phyloP scores from a whole-genome alignment of 2,329 filamentous ascomycete species.

The Fusarium succisae region DNA sequence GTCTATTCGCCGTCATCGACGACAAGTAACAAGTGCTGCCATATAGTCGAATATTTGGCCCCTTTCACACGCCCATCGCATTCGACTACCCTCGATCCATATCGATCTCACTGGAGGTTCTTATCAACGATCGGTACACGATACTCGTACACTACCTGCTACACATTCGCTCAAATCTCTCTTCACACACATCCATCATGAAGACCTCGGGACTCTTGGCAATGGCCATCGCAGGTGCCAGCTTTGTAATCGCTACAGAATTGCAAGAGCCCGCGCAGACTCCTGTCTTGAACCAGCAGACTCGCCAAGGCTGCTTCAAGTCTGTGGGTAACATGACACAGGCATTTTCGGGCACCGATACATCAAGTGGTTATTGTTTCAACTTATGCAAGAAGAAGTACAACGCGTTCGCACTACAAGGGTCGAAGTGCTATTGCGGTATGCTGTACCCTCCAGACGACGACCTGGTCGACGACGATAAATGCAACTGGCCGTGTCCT shows the following conservation, averaged over 20 bases:
- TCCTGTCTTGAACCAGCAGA: background rate
- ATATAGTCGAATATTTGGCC: background rate
- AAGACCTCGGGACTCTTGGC: background rate
- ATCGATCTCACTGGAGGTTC: background rate
- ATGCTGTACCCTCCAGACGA: background rate
- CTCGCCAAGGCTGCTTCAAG: background rate
- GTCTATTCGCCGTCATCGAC: background rate
- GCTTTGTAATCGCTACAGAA: background rate
- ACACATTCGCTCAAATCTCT: background rate
- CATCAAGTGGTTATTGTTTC: background rate
- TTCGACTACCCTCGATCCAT: background rate
- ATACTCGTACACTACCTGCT: background rate
- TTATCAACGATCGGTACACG: background rate
- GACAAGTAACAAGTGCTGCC: background rate
- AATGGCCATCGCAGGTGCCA: background rate
- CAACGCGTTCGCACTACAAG: background rate
- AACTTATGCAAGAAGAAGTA: background rate
- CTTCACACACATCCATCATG: background rate
- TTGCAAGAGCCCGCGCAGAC: background rate
- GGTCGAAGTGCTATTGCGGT: background rate
- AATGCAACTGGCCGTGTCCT: slow-evolving; percentile 73
- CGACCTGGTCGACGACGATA: slow-evolving; percentile 59
- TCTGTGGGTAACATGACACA: background rate
- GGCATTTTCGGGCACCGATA: background rate
- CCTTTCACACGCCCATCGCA: background rate